Conservation (phyloP, 169 alveolate species). For the Besnoitia besnoiti region DNA sequence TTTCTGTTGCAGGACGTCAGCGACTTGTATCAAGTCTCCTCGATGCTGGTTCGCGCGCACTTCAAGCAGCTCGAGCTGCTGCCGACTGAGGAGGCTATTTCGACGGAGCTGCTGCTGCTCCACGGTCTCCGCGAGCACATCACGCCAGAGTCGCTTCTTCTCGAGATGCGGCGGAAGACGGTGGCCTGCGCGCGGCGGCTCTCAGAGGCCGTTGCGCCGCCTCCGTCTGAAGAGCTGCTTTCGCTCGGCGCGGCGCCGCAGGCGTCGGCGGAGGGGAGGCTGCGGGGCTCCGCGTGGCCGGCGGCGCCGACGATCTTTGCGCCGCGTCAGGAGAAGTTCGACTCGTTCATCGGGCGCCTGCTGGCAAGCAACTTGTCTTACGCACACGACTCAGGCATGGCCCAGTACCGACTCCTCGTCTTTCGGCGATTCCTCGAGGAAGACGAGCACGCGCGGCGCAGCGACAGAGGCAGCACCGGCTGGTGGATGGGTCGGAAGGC, state of each 20-base stretch:
- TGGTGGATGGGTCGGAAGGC: no score
- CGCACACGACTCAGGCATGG: conserved; percentile 3
- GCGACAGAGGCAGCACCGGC: no score
- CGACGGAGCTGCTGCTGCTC: neutral
- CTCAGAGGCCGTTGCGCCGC: neutral
- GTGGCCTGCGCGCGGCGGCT: neutral
- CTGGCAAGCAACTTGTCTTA: neutral
- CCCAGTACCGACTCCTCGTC: neutral
- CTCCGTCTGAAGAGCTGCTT: no score
- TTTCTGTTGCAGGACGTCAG: conserved; percentile 9
- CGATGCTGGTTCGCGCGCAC: conserved; percentile 7
- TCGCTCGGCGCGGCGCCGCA: no score
- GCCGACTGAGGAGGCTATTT: neutral
- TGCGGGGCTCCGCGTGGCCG: no score
- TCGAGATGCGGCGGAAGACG: neutral
- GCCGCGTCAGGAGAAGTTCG: neutral
- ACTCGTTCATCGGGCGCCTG: neutral
- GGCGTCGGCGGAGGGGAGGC: no score
- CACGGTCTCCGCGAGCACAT: conserved; percentile 2
- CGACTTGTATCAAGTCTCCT: neutral
- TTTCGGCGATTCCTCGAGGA: neutral
- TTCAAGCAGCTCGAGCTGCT: neutral
- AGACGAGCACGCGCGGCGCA: no score
- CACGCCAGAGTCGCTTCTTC: neutral
- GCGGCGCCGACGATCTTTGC: neutral